Base-by-base conservation (phyloP, 1,284 basidiomycete genomes). In the Fistulina hepatica region DNA sequence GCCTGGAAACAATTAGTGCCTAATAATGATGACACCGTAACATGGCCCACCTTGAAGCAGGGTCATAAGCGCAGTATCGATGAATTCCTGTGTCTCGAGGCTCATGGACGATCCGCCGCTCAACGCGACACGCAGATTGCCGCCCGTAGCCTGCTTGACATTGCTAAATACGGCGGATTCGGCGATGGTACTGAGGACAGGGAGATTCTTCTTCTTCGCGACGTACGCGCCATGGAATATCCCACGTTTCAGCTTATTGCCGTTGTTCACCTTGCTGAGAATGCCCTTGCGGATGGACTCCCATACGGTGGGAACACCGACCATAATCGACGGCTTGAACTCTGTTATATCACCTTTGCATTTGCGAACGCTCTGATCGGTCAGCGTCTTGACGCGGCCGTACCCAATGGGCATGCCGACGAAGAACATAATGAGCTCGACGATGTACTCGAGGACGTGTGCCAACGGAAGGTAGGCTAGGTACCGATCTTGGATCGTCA, bases 331-430 rank as follows among this genome's bases (percentile, higher is more conserved):
- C 0, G 93, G 94, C 37, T 70, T 64, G 65, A 94, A 86, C 19
- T 80, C 72, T 42, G 71, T 69, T 53, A 97, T 77, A 58, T 97
- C 93, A 30, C 92, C 91, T 44, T 81, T 71, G 65, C 89, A 97
- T 43, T 92, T 81, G 43, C 89, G 78, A 12, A 94, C 89, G 16
- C 79, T 85, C 3, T 79, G 75, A 55, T 95, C 89, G 3, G 93
- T 97, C 45, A 97, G 72, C n/a, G 93, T 97, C 76, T 95, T 95
- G 59, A 95, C 80, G 41, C 83, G 80, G 17, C 86, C 93, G 54
- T 90, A 97, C 2, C 93, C 93, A 43, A 80, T 76, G 25, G 75
- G 75, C 59, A 88, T 67, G 34, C 88, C 88, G 28, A 73, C 60
- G 54, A 71, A 74, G 51, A 76, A 61, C 50, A 84, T 58, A 35